Percentiles rank a stretch among this genome's conserved stretches.
Evolutionary conservation across 352 stramenopile genomes (phyloP).

Genomic region (Pythium insidiosum): DNA sequence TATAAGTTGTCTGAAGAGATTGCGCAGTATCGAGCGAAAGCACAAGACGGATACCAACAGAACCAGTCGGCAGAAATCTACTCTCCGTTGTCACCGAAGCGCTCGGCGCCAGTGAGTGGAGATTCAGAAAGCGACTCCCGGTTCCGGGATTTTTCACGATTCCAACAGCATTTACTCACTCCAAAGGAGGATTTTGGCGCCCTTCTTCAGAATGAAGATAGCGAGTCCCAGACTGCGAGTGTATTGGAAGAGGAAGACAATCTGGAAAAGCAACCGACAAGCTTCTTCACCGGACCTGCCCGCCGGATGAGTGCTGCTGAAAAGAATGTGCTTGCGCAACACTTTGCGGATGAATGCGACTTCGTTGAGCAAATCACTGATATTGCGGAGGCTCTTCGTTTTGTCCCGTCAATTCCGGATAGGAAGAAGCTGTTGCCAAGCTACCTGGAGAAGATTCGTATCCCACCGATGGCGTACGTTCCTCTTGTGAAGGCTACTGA

Average conservation of each 20-base stretch:
- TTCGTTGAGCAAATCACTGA: slow-evolving; percentile 88
- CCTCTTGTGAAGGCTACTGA: slow-evolving; percentile 83
- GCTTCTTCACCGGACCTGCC: slow-evolving; percentile 59
- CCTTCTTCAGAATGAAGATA: slow-evolving; percentile 10
- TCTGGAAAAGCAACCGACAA: slow-evolving; percentile 55
- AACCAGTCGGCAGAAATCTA: no score
- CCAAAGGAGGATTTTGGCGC: slow-evolving; percentile 53
- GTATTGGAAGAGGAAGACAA: slow-evolving; percentile 68
- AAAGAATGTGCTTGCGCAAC: slow-evolving; percentile 73
- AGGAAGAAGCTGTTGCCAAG: slow-evolving; percentile 70
- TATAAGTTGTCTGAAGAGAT: slow-evolving; percentile 77
- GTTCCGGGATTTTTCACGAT: slow-evolving; percentile 80
- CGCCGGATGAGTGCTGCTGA: slow-evolving; percentile 72
- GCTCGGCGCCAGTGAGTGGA: no score
- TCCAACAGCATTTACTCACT: slow-evolving; percentile 82
- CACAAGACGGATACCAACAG: no score
- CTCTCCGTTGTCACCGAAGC: no score
- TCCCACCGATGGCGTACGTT: slow-evolving; percentile 86
- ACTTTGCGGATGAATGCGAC: slow-evolving; percentile 82
- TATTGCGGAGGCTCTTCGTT: slow-evolving; percentile 75
- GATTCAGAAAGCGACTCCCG: slow-evolving; percentile 40
- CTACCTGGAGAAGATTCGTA: slow-evolving; percentile 74
- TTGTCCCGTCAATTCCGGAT: slow-evolving; percentile 72
- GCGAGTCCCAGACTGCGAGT: slow-evolving; percentile 9
- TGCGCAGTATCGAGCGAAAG: slow-evolving; percentile 42